Conservation (phyloP, 192 early-diverging fungal species). For the Coemansia sp. region DNA sequence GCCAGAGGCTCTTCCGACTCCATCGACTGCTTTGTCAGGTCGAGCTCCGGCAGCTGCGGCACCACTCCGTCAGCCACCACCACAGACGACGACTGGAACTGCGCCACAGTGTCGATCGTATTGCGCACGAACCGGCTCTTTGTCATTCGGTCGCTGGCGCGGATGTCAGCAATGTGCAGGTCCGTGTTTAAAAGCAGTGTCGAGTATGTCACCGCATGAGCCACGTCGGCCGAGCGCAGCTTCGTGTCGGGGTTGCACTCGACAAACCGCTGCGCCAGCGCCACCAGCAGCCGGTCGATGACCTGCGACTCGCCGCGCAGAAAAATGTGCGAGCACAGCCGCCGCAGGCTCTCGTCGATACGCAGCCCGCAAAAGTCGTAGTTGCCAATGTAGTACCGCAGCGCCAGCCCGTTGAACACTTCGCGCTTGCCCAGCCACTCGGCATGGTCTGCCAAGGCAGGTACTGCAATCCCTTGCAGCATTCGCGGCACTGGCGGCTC, state of each 20-base stretch:
- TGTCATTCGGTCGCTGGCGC: conserved; percentile 67
- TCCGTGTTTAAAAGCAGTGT: conserved; percentile 90
- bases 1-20: conserved; percentile 34
- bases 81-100: conserved; percentile 33
- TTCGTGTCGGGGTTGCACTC: conserved; percentile 70
- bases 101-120: conserved; percentile 58
- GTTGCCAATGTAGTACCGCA: conserved; percentile 71
- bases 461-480: conserved; percentile 35
- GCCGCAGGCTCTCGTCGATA: conserved; percentile 78
- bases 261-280: conserved; percentile 78
- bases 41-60: conserved; percentile 53
- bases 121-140: conserved; percentile 69
- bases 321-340: conserved; percentile 71
- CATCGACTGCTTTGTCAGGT: conserved; percentile 39
- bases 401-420: conserved; percentile 55
- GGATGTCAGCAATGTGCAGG: conserved; percentile 78
- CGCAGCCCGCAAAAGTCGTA: conserved; percentile 70
- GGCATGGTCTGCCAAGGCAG: conserved; percentile 34
- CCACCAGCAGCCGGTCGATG: conserved; percentile 85
- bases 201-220: conserved; percentile 84
- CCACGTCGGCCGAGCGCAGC: conserved; percentile 62
- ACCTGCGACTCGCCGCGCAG: conserved; percentile 91
- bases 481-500: conserved; percentile 32
- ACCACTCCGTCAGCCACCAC: conserved; percentile 2
- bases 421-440: conserved; percentile 57